These are phyloP conservation scores for Pestalotiopsis sp. DNA, from an alignment of 2,329 filamentous ascomycete species.

Conservation along the genomic window DNA sequence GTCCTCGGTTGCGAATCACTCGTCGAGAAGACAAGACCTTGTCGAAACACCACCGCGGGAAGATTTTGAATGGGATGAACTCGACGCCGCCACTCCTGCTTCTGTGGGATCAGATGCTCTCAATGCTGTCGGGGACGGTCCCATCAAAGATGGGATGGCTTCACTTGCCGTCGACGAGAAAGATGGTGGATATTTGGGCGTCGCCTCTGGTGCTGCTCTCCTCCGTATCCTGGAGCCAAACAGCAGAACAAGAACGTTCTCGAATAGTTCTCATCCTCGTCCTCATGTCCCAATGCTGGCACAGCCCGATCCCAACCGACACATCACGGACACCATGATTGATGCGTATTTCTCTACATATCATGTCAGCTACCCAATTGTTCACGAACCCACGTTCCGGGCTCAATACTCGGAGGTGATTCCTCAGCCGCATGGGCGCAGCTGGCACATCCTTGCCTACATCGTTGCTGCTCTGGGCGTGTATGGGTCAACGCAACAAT, in stretches of 20 bases:
- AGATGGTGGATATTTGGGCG: slow-evolving; percentile 46
- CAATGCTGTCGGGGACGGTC: slow-evolving; percentile 24
- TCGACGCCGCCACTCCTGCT: slow-evolving; percentile 27
- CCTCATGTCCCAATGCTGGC: background rate
- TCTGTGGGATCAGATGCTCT: slow-evolving; percentile 21
- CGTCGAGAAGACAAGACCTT: slow-evolving; percentile 12
- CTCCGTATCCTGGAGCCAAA: slow-evolving; percentile 37
- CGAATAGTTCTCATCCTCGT: slow-evolving; percentile 1
- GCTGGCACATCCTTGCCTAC: slow-evolving; percentile 20
- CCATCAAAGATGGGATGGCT: slow-evolving; percentile 40
- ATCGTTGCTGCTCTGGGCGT: slow-evolving; percentile 19
- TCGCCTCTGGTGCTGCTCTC: slow-evolving; percentile 46
- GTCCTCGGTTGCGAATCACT: background rate
- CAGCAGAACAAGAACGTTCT: slow-evolving; percentile 14
- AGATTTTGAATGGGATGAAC: slow-evolving; percentile 40
- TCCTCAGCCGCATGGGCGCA: slow-evolving; percentile 15
- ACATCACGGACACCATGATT: slow-evolving; percentile 20
- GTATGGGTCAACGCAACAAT: slow-evolving; percentile 7
- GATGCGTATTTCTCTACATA: slow-evolving; percentile 45
- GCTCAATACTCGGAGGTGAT: slow-evolving; percentile 19
- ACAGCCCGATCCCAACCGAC: slow-evolving; percentile 10
- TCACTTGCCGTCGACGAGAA: slow-evolving; percentile 35
- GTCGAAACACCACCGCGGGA: slow-evolving; percentile 35
- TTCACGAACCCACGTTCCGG: slow-evolving; percentile 33
- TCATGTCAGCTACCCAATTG: slow-evolving; percentile 45